Evolutionary conservation across 176 grass and related monocot genomes (phyloP), one percentile per base, ranked within the genome.

Genomic region (Neostapfia colusana): DNA sequence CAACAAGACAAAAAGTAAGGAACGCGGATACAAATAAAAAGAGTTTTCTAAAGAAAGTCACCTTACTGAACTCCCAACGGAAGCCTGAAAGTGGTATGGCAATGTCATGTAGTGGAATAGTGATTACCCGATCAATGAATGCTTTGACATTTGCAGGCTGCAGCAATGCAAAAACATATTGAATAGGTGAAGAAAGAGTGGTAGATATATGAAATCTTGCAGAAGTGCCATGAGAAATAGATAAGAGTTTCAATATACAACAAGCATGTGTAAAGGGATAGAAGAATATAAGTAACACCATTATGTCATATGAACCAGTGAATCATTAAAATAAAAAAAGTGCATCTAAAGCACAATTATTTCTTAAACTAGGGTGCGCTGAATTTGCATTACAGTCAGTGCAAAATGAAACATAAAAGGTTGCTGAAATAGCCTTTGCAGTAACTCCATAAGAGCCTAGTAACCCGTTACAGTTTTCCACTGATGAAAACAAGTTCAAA

Each of bases 111-210:
- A 95, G 84, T 41, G 95, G 95, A 85, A 88, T 92, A 54, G 86
- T 95, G 76, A 99, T 92, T 72, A 99, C 95, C 68, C 95, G 82
- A 57, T 99, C 91, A 71, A 99, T 99, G 85, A 99, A 99, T 40
- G 87, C 85, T 89, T 99, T 99, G 49, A 99, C 91, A 64, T 94
- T 95, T 70, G 89, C 84, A 67, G 95, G 91, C 95, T 99, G 87
- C 87, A 94, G 87, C 83, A 94, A 74, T 95, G 85, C 77, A 91
- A 75, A 82, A 15, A 84, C 23, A 62, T 37, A 80, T n/a, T 69
- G 20, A 39, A 46, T 70, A 80, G 70, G 70, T 26, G 38, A 44
- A 20, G 13, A 31, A 31, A 25, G n/a, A 17, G 7, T 64, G 12
- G 28, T 16, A 17, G 25, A 25, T 38, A 42, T 64, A 65, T 49